These are phyloP conservation scores for Cystofilobasidium macerans DNA, from an alignment of 768 basidiomycete genomes.

Conservation along the genomic window DNA sequence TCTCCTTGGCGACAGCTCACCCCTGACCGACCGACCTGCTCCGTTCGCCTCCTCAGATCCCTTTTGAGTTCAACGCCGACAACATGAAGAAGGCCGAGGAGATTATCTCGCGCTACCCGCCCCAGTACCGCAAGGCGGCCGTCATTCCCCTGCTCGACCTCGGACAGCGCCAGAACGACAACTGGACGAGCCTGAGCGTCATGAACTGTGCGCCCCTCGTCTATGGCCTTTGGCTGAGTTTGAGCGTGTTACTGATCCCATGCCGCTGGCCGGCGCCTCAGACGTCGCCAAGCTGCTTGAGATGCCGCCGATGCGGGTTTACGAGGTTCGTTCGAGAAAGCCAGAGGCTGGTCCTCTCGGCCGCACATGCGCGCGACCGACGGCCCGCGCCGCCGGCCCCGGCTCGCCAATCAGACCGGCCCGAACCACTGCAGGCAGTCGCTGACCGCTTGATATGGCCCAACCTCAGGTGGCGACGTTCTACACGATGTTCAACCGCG, in stretches of 20 bases:
- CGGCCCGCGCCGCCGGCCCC: not conserved
- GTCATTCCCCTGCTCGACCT: slow-evolving; percentile 93
- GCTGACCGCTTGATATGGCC: not conserved
- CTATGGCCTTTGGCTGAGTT: not conserved
- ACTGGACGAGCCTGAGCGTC: slow-evolving; percentile 94
- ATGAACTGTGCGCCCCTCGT: slow-evolving; percentile 54
- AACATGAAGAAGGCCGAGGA: slow-evolving; percentile 77
- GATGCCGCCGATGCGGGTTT: slow-evolving; percentile 96
- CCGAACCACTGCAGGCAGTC: not conserved
- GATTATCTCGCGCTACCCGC: slow-evolving; percentile 85
- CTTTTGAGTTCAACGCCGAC: slow-evolving; percentile 70
- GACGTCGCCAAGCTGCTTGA: slow-evolving; percentile 85
- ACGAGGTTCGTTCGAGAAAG: slow-evolving; percentile 58
- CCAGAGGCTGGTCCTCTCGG: not conserved
- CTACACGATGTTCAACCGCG: slow-evolving; percentile 61
- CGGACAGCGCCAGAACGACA: slow-evolving; percentile 93
- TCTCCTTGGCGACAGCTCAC: not conserved
- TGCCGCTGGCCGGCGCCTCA: not conserved
- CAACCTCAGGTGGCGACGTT: slow-evolving; percentile 66
- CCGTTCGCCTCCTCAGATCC: slow-evolving; percentile 50
- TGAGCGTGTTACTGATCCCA: too few relatives aligned
- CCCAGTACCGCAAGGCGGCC: slow-evolving; percentile 98
- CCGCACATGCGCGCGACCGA: too few relatives aligned
- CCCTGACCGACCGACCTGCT: not conserved
- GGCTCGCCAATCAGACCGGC: not conserved